A percentile compares a stretch with the other conserved stretches of the same genome.
phyloP scores from a whole-genome alignment of 2,329 filamentous ascomycete genomes.

The Alternaria panax region DNA sequence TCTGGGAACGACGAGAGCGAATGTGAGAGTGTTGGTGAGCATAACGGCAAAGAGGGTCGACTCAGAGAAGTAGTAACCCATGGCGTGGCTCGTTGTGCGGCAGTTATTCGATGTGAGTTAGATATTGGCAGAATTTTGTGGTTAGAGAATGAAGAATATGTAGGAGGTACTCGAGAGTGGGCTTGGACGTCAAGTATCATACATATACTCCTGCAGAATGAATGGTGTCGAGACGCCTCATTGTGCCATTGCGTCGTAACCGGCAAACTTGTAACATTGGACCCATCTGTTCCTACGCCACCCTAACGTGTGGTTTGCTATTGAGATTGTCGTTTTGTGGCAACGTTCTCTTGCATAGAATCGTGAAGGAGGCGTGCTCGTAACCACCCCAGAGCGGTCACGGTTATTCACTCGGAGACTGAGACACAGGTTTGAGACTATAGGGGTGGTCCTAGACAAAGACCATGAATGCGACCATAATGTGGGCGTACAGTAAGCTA shows the following conservation, averaged over 20 bases:
- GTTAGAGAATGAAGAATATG: neutral
- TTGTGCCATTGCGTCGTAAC: neutral
- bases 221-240: neutral
- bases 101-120: neutral
- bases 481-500: neutral
- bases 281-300: neutral
- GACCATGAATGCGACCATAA: neutral
- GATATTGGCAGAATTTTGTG: neutral
- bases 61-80: neutral
- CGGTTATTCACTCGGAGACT: neutral
- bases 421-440: neutral
- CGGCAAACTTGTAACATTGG: neutral
- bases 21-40: neutral
- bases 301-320: neutral
- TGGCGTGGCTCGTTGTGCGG: neutral
- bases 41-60: neutral
- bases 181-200: neutral
- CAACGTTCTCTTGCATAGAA: neutral
- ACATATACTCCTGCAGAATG: neutral
- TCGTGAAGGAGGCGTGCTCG: neutral
- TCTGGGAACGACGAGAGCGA: neutral
- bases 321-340: neutral
- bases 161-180: neutral
- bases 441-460: neutral
- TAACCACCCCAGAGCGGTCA: neutral